phyloP scores from a whole-genome alignment of 73 alveolate species.

The Tetrahymena borealis region DNA sequence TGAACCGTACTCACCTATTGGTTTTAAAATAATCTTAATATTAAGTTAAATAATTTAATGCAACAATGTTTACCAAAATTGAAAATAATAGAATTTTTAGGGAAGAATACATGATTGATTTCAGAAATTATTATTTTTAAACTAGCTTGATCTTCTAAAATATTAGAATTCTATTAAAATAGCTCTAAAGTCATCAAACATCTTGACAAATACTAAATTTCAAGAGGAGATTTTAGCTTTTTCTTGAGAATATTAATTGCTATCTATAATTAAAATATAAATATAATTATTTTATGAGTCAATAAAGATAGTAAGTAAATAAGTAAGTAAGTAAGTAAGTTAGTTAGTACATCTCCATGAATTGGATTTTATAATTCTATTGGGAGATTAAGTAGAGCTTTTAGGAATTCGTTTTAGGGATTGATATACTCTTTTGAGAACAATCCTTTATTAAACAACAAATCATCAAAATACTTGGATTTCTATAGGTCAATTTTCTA shows the following conservation, averaged over 20 bases:
- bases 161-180: background rate
- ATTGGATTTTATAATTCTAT: background rate
- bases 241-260: background rate
- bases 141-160: background rate
- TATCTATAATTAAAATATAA: background rate
- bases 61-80: background rate
- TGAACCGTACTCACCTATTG: background rate
- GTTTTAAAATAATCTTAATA: background rate
- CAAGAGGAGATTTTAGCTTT: background rate
- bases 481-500: background rate
- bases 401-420: background rate
- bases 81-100: background rate
- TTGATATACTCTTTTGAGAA: background rate
- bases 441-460: background rate
- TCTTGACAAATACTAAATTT: background rate
- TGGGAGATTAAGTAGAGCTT: background rate
- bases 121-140: background rate
- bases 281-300: background rate
- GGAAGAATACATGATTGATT: background rate
- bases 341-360: background rate
- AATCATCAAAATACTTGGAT: background rate
- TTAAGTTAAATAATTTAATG: background rate
- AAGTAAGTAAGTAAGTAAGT: background rate
- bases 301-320: no score
- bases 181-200: background rate